Evolutionary conservation across 164 flowering plant species (phyloP).

Genomic region (Pachysandra terminalis): DNA sequence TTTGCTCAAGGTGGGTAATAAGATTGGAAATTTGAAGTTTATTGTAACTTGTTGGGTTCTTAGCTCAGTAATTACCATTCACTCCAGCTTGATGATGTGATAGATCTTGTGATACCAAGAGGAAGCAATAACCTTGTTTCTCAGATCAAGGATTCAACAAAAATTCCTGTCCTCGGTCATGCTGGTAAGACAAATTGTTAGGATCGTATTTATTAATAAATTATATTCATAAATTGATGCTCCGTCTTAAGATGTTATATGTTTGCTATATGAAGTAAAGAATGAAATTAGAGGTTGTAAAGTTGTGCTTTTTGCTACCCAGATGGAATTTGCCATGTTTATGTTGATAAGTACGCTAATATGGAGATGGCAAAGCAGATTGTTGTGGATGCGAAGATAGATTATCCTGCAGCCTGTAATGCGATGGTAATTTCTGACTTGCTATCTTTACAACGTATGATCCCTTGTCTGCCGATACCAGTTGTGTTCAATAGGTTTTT

Average conservation of each 20-base stretch:
- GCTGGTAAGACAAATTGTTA: conserved; percentile 56
- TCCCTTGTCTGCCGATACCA: neutral
- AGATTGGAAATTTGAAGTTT: neutral
- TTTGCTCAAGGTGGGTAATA: conserved; percentile 68
- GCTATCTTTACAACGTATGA: neutral
- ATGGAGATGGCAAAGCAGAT: conserved; percentile 72
- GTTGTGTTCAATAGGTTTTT: neutral
- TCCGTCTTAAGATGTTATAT: neutral
- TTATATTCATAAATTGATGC: neutral
- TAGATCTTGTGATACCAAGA: conserved; percentile 99
- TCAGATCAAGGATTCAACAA: conserved; percentile 84
- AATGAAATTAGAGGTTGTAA: conserved; percentile 11
- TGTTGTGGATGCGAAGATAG: conserved; percentile 87
- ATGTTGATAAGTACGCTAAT: conserved; percentile 82
- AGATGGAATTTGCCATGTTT: conserved; percentile 99
- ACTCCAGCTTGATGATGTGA: conserved; percentile 94
- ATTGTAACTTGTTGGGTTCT: neutral
- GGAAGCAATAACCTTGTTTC: conserved; percentile 98
- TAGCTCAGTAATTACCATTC: conserved; percentile 14
- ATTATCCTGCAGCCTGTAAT: conserved; percentile 98
- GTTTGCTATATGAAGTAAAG: neutral
- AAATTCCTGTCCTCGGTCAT: conserved; percentile 99
- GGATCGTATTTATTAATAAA: neutral
- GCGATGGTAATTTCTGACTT: conserved; percentile 64
- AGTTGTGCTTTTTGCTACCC: conserved; percentile 20